Evolutionary conservation across 1,284 basidiomycete species (phyloP), one percentile per base, ranked within the genome.

Genomic region (Puccinia novopanici): DNA sequence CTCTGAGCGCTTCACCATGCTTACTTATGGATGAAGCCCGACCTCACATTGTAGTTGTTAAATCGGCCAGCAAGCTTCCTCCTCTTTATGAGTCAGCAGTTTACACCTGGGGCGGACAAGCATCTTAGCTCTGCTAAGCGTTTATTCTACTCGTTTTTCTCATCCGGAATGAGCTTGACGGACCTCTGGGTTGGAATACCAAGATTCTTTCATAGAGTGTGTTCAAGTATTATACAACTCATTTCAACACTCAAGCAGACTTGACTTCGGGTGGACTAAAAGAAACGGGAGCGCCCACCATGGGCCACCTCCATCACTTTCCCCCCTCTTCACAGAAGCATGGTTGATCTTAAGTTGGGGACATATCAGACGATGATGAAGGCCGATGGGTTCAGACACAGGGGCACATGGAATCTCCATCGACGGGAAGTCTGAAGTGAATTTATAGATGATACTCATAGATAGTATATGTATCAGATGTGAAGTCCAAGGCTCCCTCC

Each of bases 261-360:
- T 34, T 34, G 34, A 34, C 34, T 34, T 34, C 34, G 34, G 34
- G 34, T 34, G 34, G 34, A 34, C 34, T 34, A 34, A 4, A 34
- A 34, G 34, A 34, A 34, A 48, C 12, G 45, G 45, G 45, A 2
- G 52, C 0, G 52, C 52, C 52, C 17, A 17, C 52, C 17, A 54
- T 15, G 52, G 22, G 1, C 34, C 15, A 54, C 22, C 13, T 55
- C 13, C 24, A 19, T 45, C 19, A 10, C 19, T 8, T 22, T 24
- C 19, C 9, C 17, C 61, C 61, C 37, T 65, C 61, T 65, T 65
- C 61, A 42, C 61, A 65, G 61, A 42, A 42, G n/a, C 61, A 40
- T 63, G 24, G 30, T 40, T 63, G 8, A 13, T 63, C 30, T 37
- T 63, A 30, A 15, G 9, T 17, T 63, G 59, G 15, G 13, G 9